phyloP scores from a whole-genome alignment of 2,329 filamentous ascomycete species.

The Podosphaera xanthii region DNA sequence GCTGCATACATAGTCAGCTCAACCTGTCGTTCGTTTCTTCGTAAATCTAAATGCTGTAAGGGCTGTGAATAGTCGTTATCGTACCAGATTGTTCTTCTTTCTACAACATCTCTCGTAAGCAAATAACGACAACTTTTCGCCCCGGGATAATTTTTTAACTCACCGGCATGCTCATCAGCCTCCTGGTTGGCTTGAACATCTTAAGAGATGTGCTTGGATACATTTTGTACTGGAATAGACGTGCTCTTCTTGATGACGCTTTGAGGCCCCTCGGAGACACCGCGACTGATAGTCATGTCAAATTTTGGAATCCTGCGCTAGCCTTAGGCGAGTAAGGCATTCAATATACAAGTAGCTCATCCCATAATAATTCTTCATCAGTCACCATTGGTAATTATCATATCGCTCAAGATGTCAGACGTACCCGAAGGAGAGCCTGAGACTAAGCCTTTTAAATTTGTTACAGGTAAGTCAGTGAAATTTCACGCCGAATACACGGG shows the following conservation, averaged over 20 bases:
- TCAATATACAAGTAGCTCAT: background rate
- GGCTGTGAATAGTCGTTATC: conserved; percentile 16
- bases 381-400: conserved; percentile 5
- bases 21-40: background rate
- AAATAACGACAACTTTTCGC: no score
- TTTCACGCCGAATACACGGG: conserved; percentile 9
- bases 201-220: conserved; percentile 35
- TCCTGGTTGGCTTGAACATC: conserved; percentile 42
- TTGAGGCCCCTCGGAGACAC: no score
- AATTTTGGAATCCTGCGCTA: no score
- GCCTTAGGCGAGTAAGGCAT: no score
- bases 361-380: background rate
- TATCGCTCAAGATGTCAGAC: conserved; percentile 23
- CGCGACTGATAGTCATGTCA: no score
- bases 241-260: background rate
- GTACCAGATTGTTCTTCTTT: conserved; percentile 45
- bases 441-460: conserved; percentile 99
- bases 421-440: conserved; percentile 39
- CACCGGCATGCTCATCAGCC: conserved; percentile 54
- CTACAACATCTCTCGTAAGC: conserved; percentile 17
- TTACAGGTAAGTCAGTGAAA: conserved; percentile 52
- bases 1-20: conserved; percentile 28
- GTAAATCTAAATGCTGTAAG: background rate
- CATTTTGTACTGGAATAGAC: conserved; percentile 10
- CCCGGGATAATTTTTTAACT: conserved; percentile 17